Evolutionary conservation across 495 filamentous ascomycete genomes (phyloP).

Genomic region (Lineolata rhizophorae): DNA sequence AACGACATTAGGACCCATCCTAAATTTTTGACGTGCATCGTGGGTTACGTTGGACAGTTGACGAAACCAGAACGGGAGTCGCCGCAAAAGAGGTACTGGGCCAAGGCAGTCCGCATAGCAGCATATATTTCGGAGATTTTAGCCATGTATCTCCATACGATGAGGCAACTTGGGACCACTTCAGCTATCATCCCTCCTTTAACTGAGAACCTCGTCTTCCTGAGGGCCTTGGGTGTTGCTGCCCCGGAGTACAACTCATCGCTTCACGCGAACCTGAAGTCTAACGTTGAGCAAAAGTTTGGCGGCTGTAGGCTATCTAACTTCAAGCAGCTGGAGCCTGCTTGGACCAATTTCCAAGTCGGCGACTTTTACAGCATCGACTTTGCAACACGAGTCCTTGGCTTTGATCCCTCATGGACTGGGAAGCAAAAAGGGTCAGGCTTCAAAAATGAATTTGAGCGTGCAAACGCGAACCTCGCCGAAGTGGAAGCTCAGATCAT

Average conservation of each 20-base stretch:
- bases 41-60: slow-evolving; percentile 43
- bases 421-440: slow-evolving; percentile 43
- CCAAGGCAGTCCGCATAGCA: slow-evolving; percentile 46
- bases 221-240: slow-evolving; percentile 46
- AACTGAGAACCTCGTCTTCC: slow-evolving; percentile 62
- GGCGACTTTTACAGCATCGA: slow-evolving; percentile 69
- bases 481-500: slow-evolving; percentile 80
- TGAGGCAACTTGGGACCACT: slow-evolving; percentile 46
- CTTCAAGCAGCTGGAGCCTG: no score
- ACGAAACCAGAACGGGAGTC: slow-evolving; percentile 22
- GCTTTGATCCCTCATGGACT: slow-evolving; percentile 54
- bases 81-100: slow-evolving; percentile 22
- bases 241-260: slow-evolving; percentile 64
- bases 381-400: slow-evolving; percentile 50
- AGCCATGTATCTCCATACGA: slow-evolving; percentile 72
- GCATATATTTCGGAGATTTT: slow-evolving; percentile 70
- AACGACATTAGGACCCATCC: slow-evolving; percentile 50
- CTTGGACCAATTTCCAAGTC: no score
- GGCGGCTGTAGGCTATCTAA: slow-evolving; percentile 37
- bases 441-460: slow-evolving; percentile 56
- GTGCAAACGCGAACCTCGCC: slow-evolving; percentile 75
- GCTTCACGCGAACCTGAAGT: slow-evolving; percentile 60
- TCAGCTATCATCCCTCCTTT: slow-evolving; percentile 45
- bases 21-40: slow-evolving; percentile 44
- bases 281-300: slow-evolving; percentile 65